Evolutionary conservation across 2,329 filamentous ascomycete species (phyloP).

Genomic region (Magnaporthales sp.): DNA sequence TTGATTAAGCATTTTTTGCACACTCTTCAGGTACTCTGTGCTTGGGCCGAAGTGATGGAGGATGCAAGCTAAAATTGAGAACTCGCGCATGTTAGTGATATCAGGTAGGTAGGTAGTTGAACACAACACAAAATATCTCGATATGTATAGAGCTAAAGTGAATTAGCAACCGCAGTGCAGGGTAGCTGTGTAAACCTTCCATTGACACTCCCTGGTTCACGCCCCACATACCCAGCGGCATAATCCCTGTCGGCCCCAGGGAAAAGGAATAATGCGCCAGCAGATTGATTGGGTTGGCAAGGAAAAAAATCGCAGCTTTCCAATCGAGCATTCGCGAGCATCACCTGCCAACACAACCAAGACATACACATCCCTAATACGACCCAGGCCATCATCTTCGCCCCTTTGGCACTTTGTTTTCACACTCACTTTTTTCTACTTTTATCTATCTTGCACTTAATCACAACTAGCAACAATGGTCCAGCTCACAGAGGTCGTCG

Average conservation of each 20-base stretch:
- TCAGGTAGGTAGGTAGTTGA: no score
- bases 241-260: neutral
- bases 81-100: neutral
- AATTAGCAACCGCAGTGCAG: neutral
- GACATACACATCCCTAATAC: neutral
- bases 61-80: neutral
- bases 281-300: neutral
- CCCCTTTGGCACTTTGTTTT: neutral
- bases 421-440: neutral
- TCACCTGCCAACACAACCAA: neutral
- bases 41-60: neutral
- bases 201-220: no score
- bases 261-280: neutral
- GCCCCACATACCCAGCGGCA: neutral
- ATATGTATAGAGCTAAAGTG: no score
- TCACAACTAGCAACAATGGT: slow-evolving; percentile 56
- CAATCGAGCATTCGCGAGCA: neutral
- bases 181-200: neutral
- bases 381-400: neutral
- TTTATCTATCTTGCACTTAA: neutral
- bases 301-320: slow-evolving; percentile 5
- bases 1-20: neutral
- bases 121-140: no score
- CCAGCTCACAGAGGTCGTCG: slow-evolving; percentile 91
- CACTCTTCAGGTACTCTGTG: neutral